These are phyloP conservation scores for Smallanthus sonchifolius DNA, from an alignment of 129 eudicot genomes.

Conservation along the genomic window DNA sequence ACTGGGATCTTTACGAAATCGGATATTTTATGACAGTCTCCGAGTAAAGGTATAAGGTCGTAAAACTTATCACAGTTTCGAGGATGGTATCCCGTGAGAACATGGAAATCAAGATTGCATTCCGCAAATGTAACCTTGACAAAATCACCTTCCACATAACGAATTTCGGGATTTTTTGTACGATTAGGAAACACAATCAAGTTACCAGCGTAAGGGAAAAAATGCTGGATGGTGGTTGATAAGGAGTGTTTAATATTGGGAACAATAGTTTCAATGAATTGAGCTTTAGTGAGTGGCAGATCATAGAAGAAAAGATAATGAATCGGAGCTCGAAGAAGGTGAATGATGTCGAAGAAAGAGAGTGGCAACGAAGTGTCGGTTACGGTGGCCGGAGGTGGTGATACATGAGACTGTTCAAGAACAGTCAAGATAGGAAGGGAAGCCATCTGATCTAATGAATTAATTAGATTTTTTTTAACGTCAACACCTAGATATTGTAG, in stretches of 20 bases:
- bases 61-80: constrained; percentile 1
- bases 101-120: constrained; percentile 2
- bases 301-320: background rate
- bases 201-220: constrained; percentile 2
- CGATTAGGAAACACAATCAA: background rate
- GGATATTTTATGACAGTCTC: background rate
- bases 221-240: background rate
- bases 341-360: background rate
- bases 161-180: constrained; percentile 7
- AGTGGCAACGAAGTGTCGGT: background rate
- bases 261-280: background rate
- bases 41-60: background rate
- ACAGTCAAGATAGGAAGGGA: background rate
- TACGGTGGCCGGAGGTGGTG: too few relatives aligned
- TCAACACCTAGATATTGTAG: too few relatives aligned
- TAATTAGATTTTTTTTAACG: too few relatives aligned
- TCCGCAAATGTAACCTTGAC: background rate
- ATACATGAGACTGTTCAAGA: background rate
- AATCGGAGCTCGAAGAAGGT: background rate
- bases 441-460: too few relatives aligned
- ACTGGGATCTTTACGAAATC: background rate
- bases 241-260: constrained; percentile 7
- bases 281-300: background rate
- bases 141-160: constrained; percentile 1
- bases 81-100: background rate